Evolutionary conservation across 2,329 filamentous ascomycete genomes (phyloP), one percentile per base, ranked within the genome.

Genomic region (Epichloe elymi): DNA sequence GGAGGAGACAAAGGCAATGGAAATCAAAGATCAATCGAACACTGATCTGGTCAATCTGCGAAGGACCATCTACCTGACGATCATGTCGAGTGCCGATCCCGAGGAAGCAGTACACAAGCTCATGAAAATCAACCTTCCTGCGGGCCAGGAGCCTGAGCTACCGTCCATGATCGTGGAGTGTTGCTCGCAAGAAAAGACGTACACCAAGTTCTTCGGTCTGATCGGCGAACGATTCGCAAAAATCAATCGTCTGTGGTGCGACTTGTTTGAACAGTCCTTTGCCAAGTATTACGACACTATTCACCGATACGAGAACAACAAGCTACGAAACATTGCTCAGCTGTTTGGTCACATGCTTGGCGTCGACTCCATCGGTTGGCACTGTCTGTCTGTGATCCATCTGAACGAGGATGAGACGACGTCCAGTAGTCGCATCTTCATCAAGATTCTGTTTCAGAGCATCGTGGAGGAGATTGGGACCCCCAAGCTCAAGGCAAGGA

Each of bases 21-120:
- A 98, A 66, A 95, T 98, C 72, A 95, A 97, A 69, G 93, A 98
- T 62, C 89, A 95, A 70, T 94, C 86, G 56, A 98, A 98, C 62
- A 90, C 90, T 0, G 90, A 98, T 65, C 77, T 98, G 14, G 88
- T 97, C 64, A 95, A 94, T 63, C 74, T 98, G 48, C 85, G 93
- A 54, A 81, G 89, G 61, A 95, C 88, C 6, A 98, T 97, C 59
- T 98, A 98, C 67, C 76, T 98, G 55, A 98, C 91, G 11, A 95
- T 98, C 66, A 95, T 95, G 87, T 95, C 88, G 39, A 93, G 87
- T 61, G 88, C 93, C 58, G 88, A 94, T 53, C 94, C 95, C 51
- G 93, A 98, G 70, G 93, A 98, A 79, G 89, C 87, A 53, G 90
- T 88, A 54, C 93, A 98, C 74, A 98, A 97, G 71, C 76, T 98